A percentile compares a stretch with the other conserved stretches of the same genome.
phyloP scores from a whole-genome alignment of 1,284 basidiomycete species.

The Malassezia sympodialis region DNA sequence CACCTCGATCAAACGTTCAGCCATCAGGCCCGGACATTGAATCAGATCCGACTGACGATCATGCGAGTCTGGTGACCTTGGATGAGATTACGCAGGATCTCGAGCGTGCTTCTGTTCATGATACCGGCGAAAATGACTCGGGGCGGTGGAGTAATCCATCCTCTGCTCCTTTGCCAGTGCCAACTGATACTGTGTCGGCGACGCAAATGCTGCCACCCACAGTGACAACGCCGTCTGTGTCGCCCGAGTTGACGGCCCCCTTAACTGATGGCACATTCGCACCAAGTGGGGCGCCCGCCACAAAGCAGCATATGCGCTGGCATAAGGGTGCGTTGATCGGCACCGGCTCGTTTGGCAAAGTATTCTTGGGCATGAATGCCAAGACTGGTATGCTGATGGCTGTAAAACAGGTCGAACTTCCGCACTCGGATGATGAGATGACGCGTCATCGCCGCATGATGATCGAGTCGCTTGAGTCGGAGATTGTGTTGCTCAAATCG shows the following conservation, averaged over 20 bases:
- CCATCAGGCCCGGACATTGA: not conserved
- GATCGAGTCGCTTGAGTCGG: slow-evolving; percentile 84
- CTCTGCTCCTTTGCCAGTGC: slow-evolving; percentile 8
- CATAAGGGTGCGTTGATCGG: slow-evolving; percentile 97
- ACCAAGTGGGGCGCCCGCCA: not conserved
- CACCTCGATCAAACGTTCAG: not conserved
- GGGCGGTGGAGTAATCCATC: slow-evolving; percentile 18
- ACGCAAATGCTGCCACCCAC: not conserved
- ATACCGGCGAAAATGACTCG: not conserved
- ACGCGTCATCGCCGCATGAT: slow-evolving; percentile 89
- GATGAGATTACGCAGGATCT: slow-evolving; percentile 96
- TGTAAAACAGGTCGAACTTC: slow-evolving; percentile 95
- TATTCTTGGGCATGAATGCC: slow-evolving; percentile 87
- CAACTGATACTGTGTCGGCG: not conserved
- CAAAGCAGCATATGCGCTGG: slow-evolving; percentile 69
- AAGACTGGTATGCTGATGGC: slow-evolving; percentile 90
- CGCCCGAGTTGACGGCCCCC: not conserved
- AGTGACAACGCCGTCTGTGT: not conserved
- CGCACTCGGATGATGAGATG: slow-evolving; percentile 71
- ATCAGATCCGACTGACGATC: slow-evolving; percentile 63
- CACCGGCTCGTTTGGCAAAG: slow-evolving; percentile 57
- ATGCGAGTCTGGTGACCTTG: slow-evolving; percentile 82
- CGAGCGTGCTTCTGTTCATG: slow-evolving; percentile 58
- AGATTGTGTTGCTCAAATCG: slow-evolving; percentile 90
- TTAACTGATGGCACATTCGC: not conserved